phyloP scores from a whole-genome alignment of 805 yeast species.

The Yamadazyma olivae region DNA sequence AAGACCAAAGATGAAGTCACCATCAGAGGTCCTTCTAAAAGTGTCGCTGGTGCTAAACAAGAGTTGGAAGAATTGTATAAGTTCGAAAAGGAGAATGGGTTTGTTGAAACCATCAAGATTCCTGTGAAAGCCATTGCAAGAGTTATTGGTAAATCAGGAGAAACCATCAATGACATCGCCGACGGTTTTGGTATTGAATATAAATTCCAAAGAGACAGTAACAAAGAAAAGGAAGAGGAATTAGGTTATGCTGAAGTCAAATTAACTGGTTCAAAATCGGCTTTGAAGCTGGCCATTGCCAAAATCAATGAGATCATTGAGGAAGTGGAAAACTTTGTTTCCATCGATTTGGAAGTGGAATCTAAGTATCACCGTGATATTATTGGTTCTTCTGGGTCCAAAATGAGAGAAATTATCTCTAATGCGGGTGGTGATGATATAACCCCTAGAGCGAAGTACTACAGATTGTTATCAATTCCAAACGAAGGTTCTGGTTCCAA shows the following conservation, averaged over 20 bases:
- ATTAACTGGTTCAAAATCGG: slow-evolving; percentile 74
- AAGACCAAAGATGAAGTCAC: slow-evolving; percentile 58
- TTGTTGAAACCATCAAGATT: slow-evolving; percentile 57
- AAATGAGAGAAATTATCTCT: slow-evolving; percentile 66
- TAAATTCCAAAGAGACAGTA: slow-evolving; percentile 39
- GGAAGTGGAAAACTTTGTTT: slow-evolving; percentile 60
- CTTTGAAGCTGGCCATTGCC: slow-evolving; percentile 67
- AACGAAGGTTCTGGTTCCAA: slow-evolving; percentile 57
- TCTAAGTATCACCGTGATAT: slow-evolving; percentile 71
- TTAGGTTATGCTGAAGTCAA: slow-evolving; percentile 58
- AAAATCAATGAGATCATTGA: slow-evolving; percentile 61
- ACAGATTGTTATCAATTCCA: slow-evolving; percentile 67
- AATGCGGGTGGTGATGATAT: slow-evolving; percentile 71
- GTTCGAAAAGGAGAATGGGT: slow-evolving; percentile 85
- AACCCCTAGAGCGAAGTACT: slow-evolving; percentile 41
- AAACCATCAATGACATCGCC: slow-evolving; percentile 74
- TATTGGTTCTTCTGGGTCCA: slow-evolving; percentile 77
- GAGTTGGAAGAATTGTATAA: slow-evolving; percentile 80
- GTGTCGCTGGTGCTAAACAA: slow-evolving; percentile 77
- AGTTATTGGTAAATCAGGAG: slow-evolving; percentile 89
- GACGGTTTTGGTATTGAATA: slow-evolving; percentile 65
- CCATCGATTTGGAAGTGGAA: slow-evolving; percentile 61
- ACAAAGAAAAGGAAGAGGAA: slow-evolving; percentile 44
- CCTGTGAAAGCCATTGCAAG: slow-evolving; percentile 76
- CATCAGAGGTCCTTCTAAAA: slow-evolving; percentile 86